Percentiles rank a stretch among this genome's conserved stretches.
Conservation (phyloP, 129 eudicot genomes). For the Pulicaria dysenterica region DNA sequence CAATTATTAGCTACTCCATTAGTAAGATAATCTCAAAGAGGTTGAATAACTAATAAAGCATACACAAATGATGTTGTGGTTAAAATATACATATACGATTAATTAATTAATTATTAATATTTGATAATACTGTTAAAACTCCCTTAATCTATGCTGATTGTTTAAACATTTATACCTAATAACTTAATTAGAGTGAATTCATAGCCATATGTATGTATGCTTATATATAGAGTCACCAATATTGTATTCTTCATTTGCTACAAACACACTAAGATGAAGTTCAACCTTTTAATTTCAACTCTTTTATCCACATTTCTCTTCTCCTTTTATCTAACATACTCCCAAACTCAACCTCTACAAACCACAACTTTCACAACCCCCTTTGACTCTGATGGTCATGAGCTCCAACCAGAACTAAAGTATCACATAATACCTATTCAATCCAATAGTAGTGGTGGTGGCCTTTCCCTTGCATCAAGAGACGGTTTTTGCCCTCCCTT, state of each 20-base stretch:
- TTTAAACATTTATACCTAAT: too few relatives aligned
- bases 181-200: background rate
- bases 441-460: constrained; percentile 48
- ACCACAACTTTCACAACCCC: constrained; percentile 22
- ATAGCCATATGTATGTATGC: constrained; percentile 17
- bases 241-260: constrained; percentile 19
- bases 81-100: too few relatives aligned
- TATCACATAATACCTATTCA: constrained; percentile 46
- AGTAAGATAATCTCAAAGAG: too few relatives aligned
- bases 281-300: constrained; percentile 15
- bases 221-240: constrained; percentile 32
- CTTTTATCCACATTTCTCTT: constrained; percentile 33
- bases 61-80: too few relatives aligned
- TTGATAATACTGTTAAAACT: background rate
- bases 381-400: constrained; percentile 55
- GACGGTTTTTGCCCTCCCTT: constrained; percentile 58
- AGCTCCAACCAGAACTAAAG: constrained; percentile 43
- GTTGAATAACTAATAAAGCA: too few relatives aligned
- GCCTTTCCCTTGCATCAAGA: constrained; percentile 56
- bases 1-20: too few relatives aligned
- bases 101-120: background rate
- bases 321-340: constrained; percentile 13
- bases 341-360: constrained; percentile 16
- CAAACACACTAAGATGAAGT: constrained; percentile 28
- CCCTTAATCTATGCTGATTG: too few relatives aligned